phyloP scores from a whole-genome alignment of 1,284 basidiomycete species.

The Trichosporon asahii region DNA sequence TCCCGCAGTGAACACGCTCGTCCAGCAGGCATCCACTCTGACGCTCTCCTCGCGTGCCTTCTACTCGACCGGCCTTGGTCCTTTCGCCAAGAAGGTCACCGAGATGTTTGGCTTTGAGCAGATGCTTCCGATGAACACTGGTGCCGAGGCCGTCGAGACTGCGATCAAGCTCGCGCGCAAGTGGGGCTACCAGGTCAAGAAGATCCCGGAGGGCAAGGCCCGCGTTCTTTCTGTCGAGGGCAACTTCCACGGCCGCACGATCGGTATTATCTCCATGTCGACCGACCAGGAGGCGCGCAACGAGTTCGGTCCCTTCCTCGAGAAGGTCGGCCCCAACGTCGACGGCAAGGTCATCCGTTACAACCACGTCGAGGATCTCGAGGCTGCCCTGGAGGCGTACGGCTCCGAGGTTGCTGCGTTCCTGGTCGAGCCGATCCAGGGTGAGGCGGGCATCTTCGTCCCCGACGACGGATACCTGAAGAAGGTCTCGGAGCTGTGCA shows the following conservation, averaged over 20 bases:
- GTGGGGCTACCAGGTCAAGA: constrained; percentile 87
- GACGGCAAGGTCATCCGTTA: constrained; percentile 66
- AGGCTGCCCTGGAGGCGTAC: constrained; percentile 73
- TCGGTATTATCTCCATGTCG: constrained; percentile 89
- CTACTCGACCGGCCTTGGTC: constrained; percentile 87
- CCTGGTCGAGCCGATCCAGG: constrained; percentile 96
- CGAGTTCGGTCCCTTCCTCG: constrained; percentile 88
- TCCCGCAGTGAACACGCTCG: constrained; percentile 70
- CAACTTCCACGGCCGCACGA: constrained; percentile 94
- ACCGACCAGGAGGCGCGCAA: constrained; percentile 86
- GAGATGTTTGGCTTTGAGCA: constrained; percentile 84
- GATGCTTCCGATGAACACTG: constrained; percentile 99
- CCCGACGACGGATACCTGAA: constrained; percentile 85
- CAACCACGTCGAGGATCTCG: constrained; percentile 76
- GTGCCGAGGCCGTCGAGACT: constrained; percentile 96
- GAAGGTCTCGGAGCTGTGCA: constrained; percentile 76
- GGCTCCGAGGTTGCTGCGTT: constrained; percentile 87
- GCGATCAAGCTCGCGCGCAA: constrained; percentile 73
- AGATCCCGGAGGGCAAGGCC: constrained; percentile 75
- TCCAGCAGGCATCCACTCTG: constrained; percentile 81
- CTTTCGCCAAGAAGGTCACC: constrained; percentile 82
- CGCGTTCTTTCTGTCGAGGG: constrained; percentile 81
- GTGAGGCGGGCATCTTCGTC: constrained; percentile 93
- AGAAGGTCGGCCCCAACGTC: constrained; percentile 71
- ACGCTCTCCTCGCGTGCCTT: constrained; percentile 95